Evolutionary conservation across 75 land plant species (phyloP).

Genomic region (Pinus albicaulis): DNA sequence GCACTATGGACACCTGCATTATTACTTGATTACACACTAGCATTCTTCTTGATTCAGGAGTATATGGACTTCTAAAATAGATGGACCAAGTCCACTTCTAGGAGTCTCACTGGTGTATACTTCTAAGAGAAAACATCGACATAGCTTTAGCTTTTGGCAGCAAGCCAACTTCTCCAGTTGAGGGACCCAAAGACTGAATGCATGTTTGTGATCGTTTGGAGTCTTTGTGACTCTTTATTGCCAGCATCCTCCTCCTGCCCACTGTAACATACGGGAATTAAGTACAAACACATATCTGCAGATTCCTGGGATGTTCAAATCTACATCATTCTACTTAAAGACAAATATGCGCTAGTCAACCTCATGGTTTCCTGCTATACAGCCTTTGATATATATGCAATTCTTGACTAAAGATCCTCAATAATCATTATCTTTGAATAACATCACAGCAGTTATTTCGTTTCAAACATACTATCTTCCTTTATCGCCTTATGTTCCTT

Average conservation of each 20-base stretch:
- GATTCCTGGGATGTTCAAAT: too few relatives aligned
- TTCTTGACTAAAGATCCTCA: too few relatives aligned
- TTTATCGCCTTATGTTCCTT: too few relatives aligned
- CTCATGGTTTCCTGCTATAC: too few relatives aligned
- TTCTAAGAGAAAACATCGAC: slow-evolving; percentile 80
- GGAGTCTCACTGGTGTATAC: slow-evolving; percentile 78
- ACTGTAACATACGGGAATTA: too few relatives aligned
- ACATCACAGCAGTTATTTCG: too few relatives aligned
- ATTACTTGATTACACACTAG: slow-evolving; percentile 28
- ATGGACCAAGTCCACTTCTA: slow-evolving; percentile 27
- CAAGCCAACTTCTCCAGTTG: slow-evolving; percentile 46
- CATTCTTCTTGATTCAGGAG: slow-evolving; percentile 52
- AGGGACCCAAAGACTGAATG: slow-evolving; percentile 13
- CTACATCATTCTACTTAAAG: too few relatives aligned
- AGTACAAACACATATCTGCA: too few relatives aligned
- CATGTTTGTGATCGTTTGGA: slow-evolving; percentile 16
- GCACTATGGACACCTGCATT: slow-evolving; percentile 67
- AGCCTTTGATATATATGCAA: too few relatives aligned
- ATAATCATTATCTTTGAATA: too few relatives aligned
- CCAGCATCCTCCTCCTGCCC: slow-evolving; percentile 24
- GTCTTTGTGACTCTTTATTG: slow-evolving; percentile 22
- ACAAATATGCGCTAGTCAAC: too few relatives aligned
- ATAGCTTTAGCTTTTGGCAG: slow-evolving; percentile 77
- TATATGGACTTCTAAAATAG: slow-evolving; percentile 60
- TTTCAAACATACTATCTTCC: too few relatives aligned